Evolutionary conservation across 2,329 filamentous ascomycete species (phyloP), one percentile per base, ranked within the genome.

Genomic region (Aspergillus awamori): DNA sequence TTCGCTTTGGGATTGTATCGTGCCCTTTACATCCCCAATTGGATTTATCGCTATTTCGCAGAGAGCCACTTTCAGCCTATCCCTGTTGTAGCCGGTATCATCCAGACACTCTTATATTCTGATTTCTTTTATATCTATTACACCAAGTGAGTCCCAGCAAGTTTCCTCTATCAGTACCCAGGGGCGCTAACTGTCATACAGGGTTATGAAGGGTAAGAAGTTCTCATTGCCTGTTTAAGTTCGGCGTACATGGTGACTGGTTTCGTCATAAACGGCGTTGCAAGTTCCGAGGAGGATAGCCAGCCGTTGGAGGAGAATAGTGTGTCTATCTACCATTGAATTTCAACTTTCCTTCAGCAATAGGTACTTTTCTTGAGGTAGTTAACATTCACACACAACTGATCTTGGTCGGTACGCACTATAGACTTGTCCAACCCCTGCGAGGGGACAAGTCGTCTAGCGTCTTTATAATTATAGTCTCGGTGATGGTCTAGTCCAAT

Each of bases 61-160:
- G 93, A 97, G 77, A 82, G 86, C 54, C 89, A 92, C 76, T 90
- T 89, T 69, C 93, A 98, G 75, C 91, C 89, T 66, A 96, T 97
- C 68, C 90, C 93, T 20, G 89, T 97, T 55, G 74, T 95, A 64
- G 95, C 96, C 3, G 95, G 95, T 11, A 85, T 98, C 59, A 81
- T 98, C 66, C 95, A 99, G 83, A 99, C 95, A 0, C 81, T 99
- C 53, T 83, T 99, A 61, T 99, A 99, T 82, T 96, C 92, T 65
- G 95, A 99, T 81, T 99, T 99, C 83, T 99, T 99, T 86, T 99
- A 93, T 85, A 94, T 99, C 73, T 99, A 99, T 83, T 99, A 97
- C 81, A 97, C 90, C 62, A 98, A 97, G 88, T 89, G 76, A 77
- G 85, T 80, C 28, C 11, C 17, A 13, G 26, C 24, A 33, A 43